Evolutionary conservation across 208 protist species (phyloP), one percentile per base, ranked within the genome.

Genomic region (Kentomonas sorsogonicus): DNA sequence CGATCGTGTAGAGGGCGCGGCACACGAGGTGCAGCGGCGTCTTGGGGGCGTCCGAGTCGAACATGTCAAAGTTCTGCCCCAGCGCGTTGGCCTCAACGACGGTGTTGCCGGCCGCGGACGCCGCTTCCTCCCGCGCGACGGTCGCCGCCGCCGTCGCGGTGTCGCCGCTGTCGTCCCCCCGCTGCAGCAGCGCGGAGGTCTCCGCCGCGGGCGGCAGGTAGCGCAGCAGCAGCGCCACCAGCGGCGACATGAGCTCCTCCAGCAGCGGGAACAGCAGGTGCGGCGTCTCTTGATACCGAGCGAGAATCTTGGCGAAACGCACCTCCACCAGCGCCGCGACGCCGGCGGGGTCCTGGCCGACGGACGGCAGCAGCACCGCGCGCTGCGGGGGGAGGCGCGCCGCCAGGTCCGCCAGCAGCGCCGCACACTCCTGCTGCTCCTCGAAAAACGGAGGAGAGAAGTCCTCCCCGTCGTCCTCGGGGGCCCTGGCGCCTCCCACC

Each of bases 281-380:
- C 16, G 95, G 84, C 64, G 82, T 83, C 76, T 98, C 94, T 57
- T 97, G 96, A 66, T 98, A 98, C 33, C 86, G 81, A 22, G 93
- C 83, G 1, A 98, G 41, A 4, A 90, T 82, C 31, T 70, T 66
- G 11, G 72, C 60, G n/a, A 94, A 63, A 27, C 74, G 67, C 26
- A 58, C 56, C 46, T 89, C 73, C 34, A 94, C 23, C 43, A 80
- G 54, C 0, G 73, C 73, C 30, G 86, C 82, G 18, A 71, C 76
- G 3, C 87, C 87, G 7, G 77, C 39, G 0, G 86, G 75, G 25
- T 83, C 82, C 40, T 75, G 55, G 5, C 75, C 78, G 16, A 79
- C 62, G 2, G 86, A 74, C n/a, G 80, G 75, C 33, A 89, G 62
- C 25, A 82, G 53, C 11, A 57, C 52, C 0, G 18, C 59, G 36